phyloP scores from a whole-genome alignment of 2,329 filamentous ascomycete species.

The Aspergillus quadricinctus region DNA sequence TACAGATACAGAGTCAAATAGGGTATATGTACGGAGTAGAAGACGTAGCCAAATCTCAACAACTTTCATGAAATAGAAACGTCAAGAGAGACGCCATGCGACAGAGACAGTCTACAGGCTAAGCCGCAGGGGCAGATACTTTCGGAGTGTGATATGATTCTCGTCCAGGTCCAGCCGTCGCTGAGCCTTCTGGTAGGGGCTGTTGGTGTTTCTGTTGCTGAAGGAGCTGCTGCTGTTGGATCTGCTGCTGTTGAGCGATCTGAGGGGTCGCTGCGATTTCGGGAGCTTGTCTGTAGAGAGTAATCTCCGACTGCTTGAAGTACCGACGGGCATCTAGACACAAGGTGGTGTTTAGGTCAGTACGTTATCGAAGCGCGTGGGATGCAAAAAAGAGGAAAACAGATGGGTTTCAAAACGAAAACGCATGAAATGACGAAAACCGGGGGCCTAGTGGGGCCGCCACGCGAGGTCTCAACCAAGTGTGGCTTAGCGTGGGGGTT shows the following conservation, averaged over 20 bases:
- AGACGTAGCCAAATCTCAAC: conserved; percentile 7
- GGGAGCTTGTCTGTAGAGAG: conserved; percentile 76
- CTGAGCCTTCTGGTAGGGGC: conserved; percentile 33
- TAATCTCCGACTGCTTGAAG: conserved; percentile 99
- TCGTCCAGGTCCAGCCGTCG: conserved; percentile 30
- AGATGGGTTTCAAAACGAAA: background rate
- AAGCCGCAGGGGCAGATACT: conserved; percentile 24
- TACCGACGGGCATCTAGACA: conserved; percentile 81
- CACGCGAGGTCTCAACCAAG: conserved; percentile 17
- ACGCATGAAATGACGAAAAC: conserved; percentile 8
- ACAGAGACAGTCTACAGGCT: conserved; percentile 1
- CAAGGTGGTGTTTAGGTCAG: conserved; percentile 8
- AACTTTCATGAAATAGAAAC: conserved; percentile 5
- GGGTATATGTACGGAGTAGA: background rate
- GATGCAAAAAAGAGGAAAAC: background rate
- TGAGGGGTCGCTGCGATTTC: conserved; percentile 41
- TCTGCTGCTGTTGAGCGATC: conserved; percentile 37
- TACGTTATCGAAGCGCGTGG: conserved; percentile 8
- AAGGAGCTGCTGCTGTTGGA: conserved; percentile 35
- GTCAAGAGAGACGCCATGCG: background rate
- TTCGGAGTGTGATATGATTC: conserved; percentile 16
- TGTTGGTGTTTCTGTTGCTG: conserved; percentile 32
- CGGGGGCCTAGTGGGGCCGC: conserved; percentile 19
- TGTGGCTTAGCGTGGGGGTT: conserved; percentile 29
- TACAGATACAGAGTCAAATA: background rate